phyloP scores from a whole-genome alignment of 2,329 filamentous ascomycete genomes.

The Fusarium sp. region DNA sequence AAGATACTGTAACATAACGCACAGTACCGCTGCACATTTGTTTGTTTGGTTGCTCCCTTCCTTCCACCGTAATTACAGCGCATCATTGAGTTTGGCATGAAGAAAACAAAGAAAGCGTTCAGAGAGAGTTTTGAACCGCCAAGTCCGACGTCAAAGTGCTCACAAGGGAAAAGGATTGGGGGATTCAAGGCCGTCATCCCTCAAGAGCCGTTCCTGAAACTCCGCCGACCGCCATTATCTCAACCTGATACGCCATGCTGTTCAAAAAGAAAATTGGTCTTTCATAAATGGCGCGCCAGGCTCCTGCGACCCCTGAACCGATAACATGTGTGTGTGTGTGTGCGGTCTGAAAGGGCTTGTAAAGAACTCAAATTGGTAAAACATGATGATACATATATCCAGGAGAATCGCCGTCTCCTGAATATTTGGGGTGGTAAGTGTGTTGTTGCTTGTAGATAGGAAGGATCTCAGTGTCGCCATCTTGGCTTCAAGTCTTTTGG shows the following conservation, averaged over 20 bases:
- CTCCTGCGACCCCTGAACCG: constrained; percentile 19
- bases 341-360: constrained; percentile 20
- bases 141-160: constrained; percentile 23
- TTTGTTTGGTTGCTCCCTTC: constrained; percentile 20
- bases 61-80: constrained; percentile 27
- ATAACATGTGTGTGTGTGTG: constrained; percentile 1
- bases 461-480: constrained; percentile 58
- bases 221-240: constrained; percentile 37
- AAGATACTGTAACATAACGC: neutral
- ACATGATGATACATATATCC: constrained; percentile 38
- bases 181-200: constrained; percentile 31
- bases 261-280: constrained; percentile 37
- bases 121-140: constrained; percentile 21
- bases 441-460: constrained; percentile 10
- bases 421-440: constrained; percentile 25
- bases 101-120: constrained; percentile 21
- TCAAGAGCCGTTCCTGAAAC: constrained; percentile 37
- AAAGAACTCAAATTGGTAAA: constrained; percentile 35
- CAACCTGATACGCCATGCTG: constrained; percentile 45
- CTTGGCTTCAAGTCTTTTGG: constrained; percentile 60
- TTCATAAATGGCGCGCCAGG: constrained; percentile 41
- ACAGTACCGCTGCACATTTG: neutral
- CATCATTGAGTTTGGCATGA: constrained; percentile 28
- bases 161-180: constrained; percentile 28
- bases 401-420: constrained; percentile 27